phyloP scores from a whole-genome alignment of 495 filamentous ascomycete species.

The Neurospora discreta region DNA sequence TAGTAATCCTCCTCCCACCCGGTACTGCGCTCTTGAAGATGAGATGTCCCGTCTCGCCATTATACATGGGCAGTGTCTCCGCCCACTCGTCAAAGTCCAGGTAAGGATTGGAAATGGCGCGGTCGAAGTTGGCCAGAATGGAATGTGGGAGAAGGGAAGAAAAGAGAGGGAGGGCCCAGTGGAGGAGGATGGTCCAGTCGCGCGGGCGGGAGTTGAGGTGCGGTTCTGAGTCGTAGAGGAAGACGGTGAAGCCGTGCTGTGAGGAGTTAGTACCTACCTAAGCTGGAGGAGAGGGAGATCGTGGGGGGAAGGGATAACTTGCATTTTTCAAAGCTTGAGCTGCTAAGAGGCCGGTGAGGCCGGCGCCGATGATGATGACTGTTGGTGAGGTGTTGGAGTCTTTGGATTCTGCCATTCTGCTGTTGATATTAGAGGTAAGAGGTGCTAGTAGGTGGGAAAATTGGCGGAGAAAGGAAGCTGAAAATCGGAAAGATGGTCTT shows the following conservation, averaged over 20 bases:
- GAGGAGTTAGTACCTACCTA: not conserved
- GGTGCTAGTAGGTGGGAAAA: not conserved
- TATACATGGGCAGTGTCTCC: conserved; percentile 31
- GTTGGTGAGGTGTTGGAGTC: not conserved
- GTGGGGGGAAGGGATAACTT: not conserved
- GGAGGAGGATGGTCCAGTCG: conserved; percentile 47
- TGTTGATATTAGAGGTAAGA: not conserved
- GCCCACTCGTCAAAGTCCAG: conserved; percentile 17
- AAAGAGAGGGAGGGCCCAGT: conserved; percentile 36
- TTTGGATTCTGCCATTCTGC: not conserved
- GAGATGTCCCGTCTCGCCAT: conserved; percentile 37
- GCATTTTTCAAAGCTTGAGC: conserved; percentile 38
- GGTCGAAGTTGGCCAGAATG: conserved; percentile 24
- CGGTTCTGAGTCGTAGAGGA: conserved; percentile 36
- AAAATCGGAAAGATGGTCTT: not conserved
- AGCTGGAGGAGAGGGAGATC: not conserved
- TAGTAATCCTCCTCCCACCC: conserved; percentile 35
- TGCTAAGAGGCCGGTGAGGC: conserved; percentile 36
- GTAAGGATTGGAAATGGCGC: conserved; percentile 31
- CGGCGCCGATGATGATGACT: conserved; percentile 37
- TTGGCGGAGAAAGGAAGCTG: not conserved
- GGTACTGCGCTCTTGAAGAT: conserved; percentile 25
- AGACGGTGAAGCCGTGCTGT: conserved; percentile 38
- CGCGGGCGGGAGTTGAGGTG: conserved; percentile 28
- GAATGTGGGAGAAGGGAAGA: conserved; percentile 23